These are phyloP conservation scores for Dictyophora rubrovolvata DNA, from an alignment of 768 basidiomycete genomes.

Conservation along the genomic window DNA sequence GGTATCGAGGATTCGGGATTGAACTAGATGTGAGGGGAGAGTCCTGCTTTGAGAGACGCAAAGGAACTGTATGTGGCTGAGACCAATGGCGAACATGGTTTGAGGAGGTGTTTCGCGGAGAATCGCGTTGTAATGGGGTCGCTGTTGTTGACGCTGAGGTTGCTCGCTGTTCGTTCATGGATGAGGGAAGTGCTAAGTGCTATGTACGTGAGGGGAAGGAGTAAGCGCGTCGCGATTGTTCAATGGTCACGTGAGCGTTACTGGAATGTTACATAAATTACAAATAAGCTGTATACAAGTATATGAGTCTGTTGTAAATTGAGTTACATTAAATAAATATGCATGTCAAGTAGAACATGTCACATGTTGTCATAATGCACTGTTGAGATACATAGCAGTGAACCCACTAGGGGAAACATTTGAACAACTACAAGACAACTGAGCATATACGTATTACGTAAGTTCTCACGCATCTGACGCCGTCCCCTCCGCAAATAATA, in stretches of 20 bases:
- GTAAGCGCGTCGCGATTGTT: conserved; percentile 1
- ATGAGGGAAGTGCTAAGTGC: background rate
- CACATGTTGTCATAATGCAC: too few relatives aligned
- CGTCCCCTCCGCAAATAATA: too few relatives aligned
- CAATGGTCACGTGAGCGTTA: conserved; percentile 2
- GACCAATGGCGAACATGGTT: background rate
- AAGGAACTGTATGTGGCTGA: background rate
- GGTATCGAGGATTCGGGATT: conserved; percentile 1
- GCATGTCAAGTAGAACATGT: too few relatives aligned
- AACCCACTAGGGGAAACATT: background rate
- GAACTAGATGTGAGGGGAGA: conserved; percentile 2
- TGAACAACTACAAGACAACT: background rate
- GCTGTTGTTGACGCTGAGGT: background rate
- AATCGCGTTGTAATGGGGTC: background rate
- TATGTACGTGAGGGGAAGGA: background rate
- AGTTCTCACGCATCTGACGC: background rate
- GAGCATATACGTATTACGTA: too few relatives aligned
- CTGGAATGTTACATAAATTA: background rate
- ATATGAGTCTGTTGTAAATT: background rate
- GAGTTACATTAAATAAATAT: background rate
- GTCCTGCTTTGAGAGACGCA: conserved; percentile 5
- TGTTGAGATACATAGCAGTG: too few relatives aligned
- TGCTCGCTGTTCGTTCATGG: conserved; percentile 2
- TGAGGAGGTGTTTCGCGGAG: background rate
- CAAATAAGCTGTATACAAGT: background rate